Base-by-base conservation (phyloP, 352 stramenopile species). In the Phytopythium vexans region DNA sequence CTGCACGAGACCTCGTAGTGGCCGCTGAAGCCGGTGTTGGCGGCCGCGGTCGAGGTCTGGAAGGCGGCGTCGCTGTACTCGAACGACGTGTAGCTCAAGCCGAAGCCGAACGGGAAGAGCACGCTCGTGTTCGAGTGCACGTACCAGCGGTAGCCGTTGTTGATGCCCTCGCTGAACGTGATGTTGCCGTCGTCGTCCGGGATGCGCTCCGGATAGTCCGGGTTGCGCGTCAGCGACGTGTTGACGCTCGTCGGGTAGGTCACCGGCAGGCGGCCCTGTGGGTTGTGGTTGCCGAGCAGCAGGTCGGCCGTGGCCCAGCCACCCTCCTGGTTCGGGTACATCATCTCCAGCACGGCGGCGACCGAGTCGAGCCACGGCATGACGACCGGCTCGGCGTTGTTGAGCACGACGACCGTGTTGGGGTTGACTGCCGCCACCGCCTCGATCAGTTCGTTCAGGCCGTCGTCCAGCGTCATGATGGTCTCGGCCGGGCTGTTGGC, bases 131-230 rank as follows among this genome's bases (percentile, higher is more conserved):
- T 70, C 21, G 49, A 55, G 62, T 70, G 51, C 31, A 34, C 15
- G 53, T 67, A 70, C 62, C 62, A 70, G 46, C 62, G 62, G 53
- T 70, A 70, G 49, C 62, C 62, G 41, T 55, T 64, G 62, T 70
- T 67, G 34, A 70, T 38, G 4, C 62, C 62, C 46, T 70, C 62
- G 15, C 62, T 70, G 37, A 70, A 70, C 6, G 62, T 70, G 15
- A 54, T 54, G 58, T 70, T 67, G 51, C 51, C 56, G 51, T 56
- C 63, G 38, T 58, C 54, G 41, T 58, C 54, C 3, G 15, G 54
- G 16, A 70, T 36, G 31, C 62, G 62, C 58, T 60, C 62, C 11
- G 58, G 53, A 53, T 67, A 70, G 35, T 57, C 58, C 7, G 62
- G 62, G 46, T 67, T 62, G 36, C 62, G 62, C n/a, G 53, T 70